Base-by-base conservation (phyloP, 768 basidiomycete genomes). In the Brasilioporus rufonigricans region DNA sequence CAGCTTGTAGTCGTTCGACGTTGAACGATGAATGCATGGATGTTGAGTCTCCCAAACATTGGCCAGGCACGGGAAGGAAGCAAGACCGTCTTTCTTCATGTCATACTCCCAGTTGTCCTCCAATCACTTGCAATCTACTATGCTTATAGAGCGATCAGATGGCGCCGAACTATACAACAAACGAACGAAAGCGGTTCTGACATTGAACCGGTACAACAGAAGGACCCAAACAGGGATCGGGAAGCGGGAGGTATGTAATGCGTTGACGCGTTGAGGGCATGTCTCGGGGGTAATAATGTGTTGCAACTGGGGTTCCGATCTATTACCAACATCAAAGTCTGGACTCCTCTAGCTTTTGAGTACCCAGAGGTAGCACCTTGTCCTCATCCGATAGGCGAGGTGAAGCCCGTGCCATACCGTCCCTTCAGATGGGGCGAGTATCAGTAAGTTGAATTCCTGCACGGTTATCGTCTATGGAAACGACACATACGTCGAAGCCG, bases 351-450 rank as follows among this genome's bases (percentile, higher is more conserved):
- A 14, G 32, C 61, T 13, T 88, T 85, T 58, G 58, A 65, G 7
- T 87, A 83, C 61, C 86, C 86, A 1, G 51, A 66, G 4, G 70
- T 88, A 38, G 73, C 73, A 5, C 72, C 84, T 2, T 75, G 74
- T 54, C 57, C 69, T 13, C 49, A 58, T 13, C 65, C 74, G 19
- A 67, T 83, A 48, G 64, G 60, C 12, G 75, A 81, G 13, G 71
- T 82, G 27, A 76, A 79, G 58, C 84, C 84, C 2, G 78, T 86
- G 7, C 81, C 84, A 16, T 88, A 89, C 59, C 75, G 87, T n/a
- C 85, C 87, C 3, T 88, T 87, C 66, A 77, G 75, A 51, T 80
- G 80, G 76, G 86, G 85, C 18, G 71, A 78, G 40, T 87, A 88
- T 64, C 81, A 87, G 87, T 89, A 48, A 61, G 85, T 75, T n/a